Percentiles rank a stretch among this genome's conserved stretches.
Conservation (phyloP, 495 filamentous ascomycete species). For the Bryoglossum gracile region DNA sequence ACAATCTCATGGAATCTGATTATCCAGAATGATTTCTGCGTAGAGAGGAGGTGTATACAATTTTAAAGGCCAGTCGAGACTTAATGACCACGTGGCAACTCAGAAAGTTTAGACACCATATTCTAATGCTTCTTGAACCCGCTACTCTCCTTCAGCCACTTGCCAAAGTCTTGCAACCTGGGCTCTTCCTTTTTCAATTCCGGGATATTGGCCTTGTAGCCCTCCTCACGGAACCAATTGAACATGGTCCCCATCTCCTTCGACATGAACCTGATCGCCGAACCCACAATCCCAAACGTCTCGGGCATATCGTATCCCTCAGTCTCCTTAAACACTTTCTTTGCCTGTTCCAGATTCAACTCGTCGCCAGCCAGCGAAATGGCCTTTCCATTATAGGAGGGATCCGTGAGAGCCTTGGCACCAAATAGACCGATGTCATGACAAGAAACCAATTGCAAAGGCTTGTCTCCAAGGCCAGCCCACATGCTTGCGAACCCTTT, state of each 20-base stretch:
- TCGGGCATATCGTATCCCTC: constrained; percentile 34
- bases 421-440: constrained; percentile 61
- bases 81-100: too few species aligned
- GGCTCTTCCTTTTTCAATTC: constrained; percentile 35
- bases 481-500: constrained; percentile 53
- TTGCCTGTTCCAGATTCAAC: constrained; percentile 32
- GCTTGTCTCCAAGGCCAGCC: constrained; percentile 35
- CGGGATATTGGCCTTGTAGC: constrained; percentile 36
- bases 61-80: too few species aligned
- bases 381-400: constrained; percentile 33
- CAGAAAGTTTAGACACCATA: background rate
- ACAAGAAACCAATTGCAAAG: constrained; percentile 49
- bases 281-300: constrained; percentile 35
- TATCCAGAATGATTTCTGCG: too few species aligned
- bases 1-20: too few species aligned
- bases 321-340: constrained; percentile 31
- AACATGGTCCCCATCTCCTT: constrained; percentile 38
- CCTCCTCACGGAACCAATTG: constrained; percentile 37
- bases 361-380: constrained; percentile 41
- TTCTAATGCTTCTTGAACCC: constrained; percentile 19
- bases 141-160: constrained; percentile 35
- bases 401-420: constrained; percentile 47
- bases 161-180: constrained; percentile 34
- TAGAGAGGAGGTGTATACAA: too few species aligned
- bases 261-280: constrained; percentile 28